Evolutionary conservation across 2,329 filamentous ascomycete species (phyloP).

Genomic region (Hypoxylon sp.): DNA sequence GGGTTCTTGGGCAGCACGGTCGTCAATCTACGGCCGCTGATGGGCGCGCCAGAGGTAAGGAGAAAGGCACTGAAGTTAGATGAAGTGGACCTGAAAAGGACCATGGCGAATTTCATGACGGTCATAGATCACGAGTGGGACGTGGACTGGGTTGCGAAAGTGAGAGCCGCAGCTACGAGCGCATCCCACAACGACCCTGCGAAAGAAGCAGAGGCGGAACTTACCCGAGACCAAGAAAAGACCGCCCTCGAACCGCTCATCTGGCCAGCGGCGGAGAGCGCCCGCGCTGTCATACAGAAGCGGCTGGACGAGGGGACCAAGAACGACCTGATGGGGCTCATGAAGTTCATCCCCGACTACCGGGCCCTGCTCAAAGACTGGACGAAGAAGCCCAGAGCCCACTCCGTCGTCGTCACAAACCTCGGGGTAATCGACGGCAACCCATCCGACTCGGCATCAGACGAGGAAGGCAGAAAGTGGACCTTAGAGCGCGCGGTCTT

Average conservation of each 20-base stretch:
- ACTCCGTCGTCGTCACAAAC: slow-evolving; percentile 37
- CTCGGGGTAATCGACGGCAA: slow-evolving; percentile 49
- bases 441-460: neutral
- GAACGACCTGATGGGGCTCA: slow-evolving; percentile 55
- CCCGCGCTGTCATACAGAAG: slow-evolving; percentile 50
- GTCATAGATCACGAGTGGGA: slow-evolving; percentile 41
- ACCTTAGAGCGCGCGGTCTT: slow-evolving; percentile 41
- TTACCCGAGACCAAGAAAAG: neutral
- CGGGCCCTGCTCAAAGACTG: slow-evolving; percentile 26
- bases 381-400: slow-evolving; percentile 30
- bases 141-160: slow-evolving; percentile 31
- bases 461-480: slow-evolving; percentile 22
- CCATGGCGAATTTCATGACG: slow-evolving; percentile 47
- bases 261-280: slow-evolving; percentile 47
- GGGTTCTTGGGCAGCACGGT: slow-evolving; percentile 39
- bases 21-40: slow-evolving; percentile 43
- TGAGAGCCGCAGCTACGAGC: slow-evolving; percentile 11
- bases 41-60: slow-evolving; percentile 15
- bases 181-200: neutral
- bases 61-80: neutral
- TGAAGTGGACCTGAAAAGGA: slow-evolving; percentile 29
- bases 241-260: slow-evolving; percentile 27
- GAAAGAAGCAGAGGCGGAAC: neutral
- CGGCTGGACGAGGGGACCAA: slow-evolving; percentile 50
- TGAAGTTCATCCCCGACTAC: slow-evolving; percentile 48